These are phyloP conservation scores for Salix koriyanagi DNA, from an alignment of 345 rosid species.

Conservation along the genomic window DNA sequence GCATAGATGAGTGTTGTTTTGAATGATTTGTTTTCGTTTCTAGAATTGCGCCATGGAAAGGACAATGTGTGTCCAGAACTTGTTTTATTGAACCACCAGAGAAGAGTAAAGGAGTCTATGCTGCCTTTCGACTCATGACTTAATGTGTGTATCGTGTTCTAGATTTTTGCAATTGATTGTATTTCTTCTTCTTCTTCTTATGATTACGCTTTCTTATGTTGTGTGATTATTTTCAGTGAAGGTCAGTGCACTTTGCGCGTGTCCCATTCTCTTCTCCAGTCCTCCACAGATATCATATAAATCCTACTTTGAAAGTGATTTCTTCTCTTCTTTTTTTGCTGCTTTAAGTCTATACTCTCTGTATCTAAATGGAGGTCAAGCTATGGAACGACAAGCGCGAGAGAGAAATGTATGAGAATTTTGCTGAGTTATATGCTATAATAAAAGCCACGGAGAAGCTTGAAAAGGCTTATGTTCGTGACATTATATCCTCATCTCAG, in stretches of 20 bases:
- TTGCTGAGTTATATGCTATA: constrained; percentile 94
- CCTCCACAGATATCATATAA: constrained; percentile 14
- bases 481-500: constrained; percentile 61
- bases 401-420: constrained; percentile 94
- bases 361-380: constrained; percentile 73
- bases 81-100: not conserved
- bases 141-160: not conserved
- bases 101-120: not conserved
- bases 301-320: constrained; percentile 71
- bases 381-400: constrained; percentile 96
- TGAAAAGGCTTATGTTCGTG: constrained; percentile 85
- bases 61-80: not conserved
- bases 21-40: not conserved
- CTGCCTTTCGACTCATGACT: not conserved
- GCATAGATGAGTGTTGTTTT: not conserved
- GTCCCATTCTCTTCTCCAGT: constrained; percentile 97
- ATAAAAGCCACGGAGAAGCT: constrained; percentile 96
- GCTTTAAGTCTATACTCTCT: not conserved
- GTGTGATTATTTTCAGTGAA: constrained; percentile 29
- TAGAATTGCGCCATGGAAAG: not conserved
- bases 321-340: constrained; percentile 39
- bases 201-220: not conserved
- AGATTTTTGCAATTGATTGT: constrained; percentile 1
- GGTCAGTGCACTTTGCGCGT: constrained; percentile 70
- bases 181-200: not conserved